Evolutionary conservation across 768 basidiomycete genomes (phyloP), one percentile per base, ranked within the genome.

Genomic region (Boletellus sp.): DNA sequence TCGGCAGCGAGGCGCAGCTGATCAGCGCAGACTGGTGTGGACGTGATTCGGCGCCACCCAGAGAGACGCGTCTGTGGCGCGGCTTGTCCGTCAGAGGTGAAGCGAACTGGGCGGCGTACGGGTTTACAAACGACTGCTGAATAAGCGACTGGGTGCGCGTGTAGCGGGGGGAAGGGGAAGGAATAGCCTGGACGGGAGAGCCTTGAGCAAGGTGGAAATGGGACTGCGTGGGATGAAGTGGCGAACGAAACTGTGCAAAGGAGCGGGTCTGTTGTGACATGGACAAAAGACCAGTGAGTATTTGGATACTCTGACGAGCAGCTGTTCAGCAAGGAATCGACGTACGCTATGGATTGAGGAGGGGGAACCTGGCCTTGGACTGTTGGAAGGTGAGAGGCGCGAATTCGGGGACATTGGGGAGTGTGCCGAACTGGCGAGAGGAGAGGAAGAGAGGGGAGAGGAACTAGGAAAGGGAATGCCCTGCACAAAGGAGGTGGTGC

Each of bases 121-220:
- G 17, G 9, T 34, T 50, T 9, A 31, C 50, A 51, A 50, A 43
- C 19, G 60, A 49, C 26, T 53, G 60, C 1, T 61, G 57, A 16
- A 60, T 52, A 15, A 53, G 43, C 1, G 58, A 63, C 16, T 53
- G 54, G 12, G 56, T 59, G 9, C 54, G 52, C 28, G 45, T 20
- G 13, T 38, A 59, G 20, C 47, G 50, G 31, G 53, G 32, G n/a
- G 43, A 24, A 42, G 56, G 20, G 2, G 59, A 53, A 3, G 45
- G 20, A 1, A 45, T 32, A 6, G 15, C 23, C 22, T 52, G 55
- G 26, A 40, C n/a, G 4, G 53, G 55, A 3, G 45, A 43, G 2
- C 32, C n/a, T 15, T 54, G 47, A 7, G 50, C n/a, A 23, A 39
- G 12, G 13, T 42, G 42, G 17, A 46, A 41, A 23, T 52, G 46